phyloP scores from a whole-genome alignment of 805 yeast genomes.

The Saccharomycopsis sp. region DNA sequence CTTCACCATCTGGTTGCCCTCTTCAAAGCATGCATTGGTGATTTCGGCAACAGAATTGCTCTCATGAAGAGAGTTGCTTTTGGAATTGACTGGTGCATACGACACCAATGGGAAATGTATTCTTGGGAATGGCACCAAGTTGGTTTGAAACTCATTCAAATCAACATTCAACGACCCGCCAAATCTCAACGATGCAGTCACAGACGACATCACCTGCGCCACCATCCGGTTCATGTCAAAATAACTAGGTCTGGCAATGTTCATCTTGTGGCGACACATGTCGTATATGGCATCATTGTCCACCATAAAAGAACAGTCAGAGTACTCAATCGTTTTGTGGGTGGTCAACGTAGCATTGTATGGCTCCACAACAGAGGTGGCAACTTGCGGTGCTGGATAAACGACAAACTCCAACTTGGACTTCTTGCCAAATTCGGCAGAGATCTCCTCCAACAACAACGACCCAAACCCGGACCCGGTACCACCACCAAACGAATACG shows the following conservation, averaged over 20 bases:
- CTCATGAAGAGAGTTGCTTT: slow-evolving; percentile 87
- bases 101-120: slow-evolving; percentile 98
- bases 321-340: slow-evolving; percentile 94
- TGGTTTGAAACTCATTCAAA: slow-evolving; percentile 96
- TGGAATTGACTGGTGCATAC: slow-evolving; percentile 91
- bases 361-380: slow-evolving; percentile 97
- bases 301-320: slow-evolving; percentile 98
- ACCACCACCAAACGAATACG: slow-evolving; percentile 98
- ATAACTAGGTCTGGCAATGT: slow-evolving; percentile 85
- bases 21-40: slow-evolving; percentile 96
- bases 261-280: slow-evolving; percentile 93
- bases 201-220: slow-evolving; percentile 97
- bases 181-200: slow-evolving; percentile 92
- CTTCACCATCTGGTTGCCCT: slow-evolving; percentile 97
- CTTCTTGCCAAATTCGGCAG: slow-evolving; percentile 90
- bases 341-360: slow-evolving; percentile 96
- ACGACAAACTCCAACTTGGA: slow-evolving; percentile 97
- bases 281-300: slow-evolving; percentile 98
- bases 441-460: slow-evolving; percentile 80
- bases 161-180: slow-evolving; percentile 97
- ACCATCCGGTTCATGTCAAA: slow-evolving; percentile 81
- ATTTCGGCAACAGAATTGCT: slow-evolving; percentile 90
- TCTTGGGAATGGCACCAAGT: slow-evolving; percentile 98
- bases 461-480: slow-evolving; percentile 99
- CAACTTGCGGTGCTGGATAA: slow-evolving; percentile 95